Percentiles rank a stretch among this genome's conserved stretches.
These are phyloP conservation scores for Onygena corvina DNA, from an alignment of 2,329 filamentous ascomycete genomes.

Conservation along the genomic window DNA sequence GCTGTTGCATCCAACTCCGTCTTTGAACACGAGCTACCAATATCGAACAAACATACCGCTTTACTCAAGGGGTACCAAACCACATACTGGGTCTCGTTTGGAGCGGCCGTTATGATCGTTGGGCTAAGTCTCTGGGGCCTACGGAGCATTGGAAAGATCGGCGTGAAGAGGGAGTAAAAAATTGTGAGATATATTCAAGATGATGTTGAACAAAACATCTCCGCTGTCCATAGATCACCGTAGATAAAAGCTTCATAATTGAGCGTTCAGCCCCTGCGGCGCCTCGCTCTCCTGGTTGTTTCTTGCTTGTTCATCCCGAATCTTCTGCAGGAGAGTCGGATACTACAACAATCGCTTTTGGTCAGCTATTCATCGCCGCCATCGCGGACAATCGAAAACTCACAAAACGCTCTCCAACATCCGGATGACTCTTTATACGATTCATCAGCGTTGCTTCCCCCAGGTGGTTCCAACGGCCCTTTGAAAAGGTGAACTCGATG, in stretches of 20 bases:
- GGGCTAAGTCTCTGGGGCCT: constrained; percentile 15
- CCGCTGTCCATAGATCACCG: not conserved
- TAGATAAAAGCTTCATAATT: not conserved
- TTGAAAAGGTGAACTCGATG: constrained; percentile 76
- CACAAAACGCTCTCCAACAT: constrained; percentile 66
- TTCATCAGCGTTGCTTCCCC: constrained; percentile 79
- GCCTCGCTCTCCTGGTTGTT: constrained; percentile 15
- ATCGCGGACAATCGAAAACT: constrained; percentile 14
- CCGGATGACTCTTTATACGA: constrained; percentile 72
- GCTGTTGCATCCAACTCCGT: constrained; percentile 33
- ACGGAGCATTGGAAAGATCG: constrained; percentile 35
- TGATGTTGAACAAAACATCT: not conserved
- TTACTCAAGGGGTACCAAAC: constrained; percentile 14
- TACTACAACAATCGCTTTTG: constrained; percentile 38
- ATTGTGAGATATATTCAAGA: no score
- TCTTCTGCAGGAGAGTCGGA: constrained; percentile 44
- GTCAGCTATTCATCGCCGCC: constrained; percentile 5
- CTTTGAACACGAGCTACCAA: not conserved
- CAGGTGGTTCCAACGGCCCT: constrained; percentile 53
- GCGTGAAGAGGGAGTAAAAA: constrained; percentile 30
- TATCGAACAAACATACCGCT: constrained; percentile 26
- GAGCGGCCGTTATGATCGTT: constrained; percentile 9
- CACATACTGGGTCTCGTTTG: constrained; percentile 15
- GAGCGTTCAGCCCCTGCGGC: constrained; percentile 10
- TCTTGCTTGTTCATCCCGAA: constrained; percentile 46